Base-by-base conservation (phyloP, 1,139 yeast genomes). In the Candida freyschussii region DNA sequence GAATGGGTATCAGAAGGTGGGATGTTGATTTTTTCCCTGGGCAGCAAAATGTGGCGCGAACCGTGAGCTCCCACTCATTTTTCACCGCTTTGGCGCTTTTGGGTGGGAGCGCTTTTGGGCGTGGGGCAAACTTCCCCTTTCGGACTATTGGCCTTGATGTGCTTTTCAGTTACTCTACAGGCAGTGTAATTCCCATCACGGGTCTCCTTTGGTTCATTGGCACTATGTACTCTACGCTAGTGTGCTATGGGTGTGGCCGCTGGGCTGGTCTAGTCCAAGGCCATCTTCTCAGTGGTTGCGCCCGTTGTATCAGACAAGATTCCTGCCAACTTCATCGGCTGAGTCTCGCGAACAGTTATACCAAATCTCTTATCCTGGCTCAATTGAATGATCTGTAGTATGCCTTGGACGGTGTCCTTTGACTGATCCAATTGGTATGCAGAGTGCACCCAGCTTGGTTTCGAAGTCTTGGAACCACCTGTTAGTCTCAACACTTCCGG, bases 401-500 rank as follows among this genome's bases (percentile, higher is more conserved):
- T 67, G 34, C 73, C 69, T 37, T 67, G 72, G 18, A 67, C 62
- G 12, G 48, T 30, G 7, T 56, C 47, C 36, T 67, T 60, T 9
- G 60, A 57, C 30, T 69, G 71, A 30, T 65, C 55, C 39, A 81
- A 59, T 55, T 74, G 73, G 59, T 62, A 75, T 32, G 72, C 65
- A 19, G 96, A 85, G 55, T 87, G 96, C 32, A 84, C 81, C 87
- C 93, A 89, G 45, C 87, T 77, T 44, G 96, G 87, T 36, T 74
- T 70, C 37, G 75, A 65, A 14, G 78, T 69, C 48, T 72, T 69
- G 27, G 65, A 57, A 30, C 95, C 95, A 29, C 96, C 96, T 24
- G 93, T 75, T 45, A 89, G 69, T 56, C 95, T 74, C 39, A 87
- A 59, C 17, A 83, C 65, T 55, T 83, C 91, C 12, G 72, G 69